Evolutionary conservation across 176 grass and related monocot genomes (phyloP).

Genomic region (Carex littledalei): DNA sequence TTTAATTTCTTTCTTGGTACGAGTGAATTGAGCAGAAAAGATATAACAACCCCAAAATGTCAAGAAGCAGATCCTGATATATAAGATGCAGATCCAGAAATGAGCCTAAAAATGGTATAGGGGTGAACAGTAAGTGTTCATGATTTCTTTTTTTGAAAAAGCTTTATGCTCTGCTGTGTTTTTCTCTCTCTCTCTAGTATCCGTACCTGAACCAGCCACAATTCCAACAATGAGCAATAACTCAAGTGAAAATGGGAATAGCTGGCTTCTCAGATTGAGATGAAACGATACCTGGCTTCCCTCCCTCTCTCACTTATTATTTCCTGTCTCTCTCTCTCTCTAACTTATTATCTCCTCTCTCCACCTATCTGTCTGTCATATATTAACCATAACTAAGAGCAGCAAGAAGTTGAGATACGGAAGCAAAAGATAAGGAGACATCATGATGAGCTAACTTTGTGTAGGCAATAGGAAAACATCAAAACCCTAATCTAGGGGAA

Average conservation of each 20-base stretch:
- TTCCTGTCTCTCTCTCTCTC: slow-evolving; percentile 27
- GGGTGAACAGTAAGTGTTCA: background rate
- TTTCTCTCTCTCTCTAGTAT: slow-evolving; percentile 14
- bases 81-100: slow-evolving; percentile 24
- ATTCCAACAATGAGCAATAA: slow-evolving; percentile 32
- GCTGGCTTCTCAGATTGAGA: slow-evolving; percentile 22
- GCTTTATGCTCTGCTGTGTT: slow-evolving; percentile 1
- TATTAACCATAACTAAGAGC: slow-evolving; percentile 34
- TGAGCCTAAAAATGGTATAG: slow-evolving; percentile 29
- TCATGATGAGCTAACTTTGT: slow-evolving; percentile 21
- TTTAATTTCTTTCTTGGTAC: slow-evolving; percentile 8
- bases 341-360: slow-evolving; percentile 18
- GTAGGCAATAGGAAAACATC: slow-evolving; percentile 33
- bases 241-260: slow-evolving; percentile 28
- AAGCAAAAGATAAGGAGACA: slow-evolving; percentile 18
- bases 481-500: slow-evolving; percentile 24
- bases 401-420: slow-evolving; percentile 31
- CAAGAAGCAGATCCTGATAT: slow-evolving; percentile 32
- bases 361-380: background rate
- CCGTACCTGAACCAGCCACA: slow-evolving; percentile 33
- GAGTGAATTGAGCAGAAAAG: slow-evolving; percentile 23
- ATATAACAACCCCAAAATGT: slow-evolving; percentile 19
- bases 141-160: slow-evolving; percentile 12
- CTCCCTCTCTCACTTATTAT: slow-evolving; percentile 30
- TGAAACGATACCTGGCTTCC: slow-evolving; percentile 23